phyloP scores from a whole-genome alignment of 2,329 filamentous ascomycete species.

The Neofusicoccum ribis region DNA sequence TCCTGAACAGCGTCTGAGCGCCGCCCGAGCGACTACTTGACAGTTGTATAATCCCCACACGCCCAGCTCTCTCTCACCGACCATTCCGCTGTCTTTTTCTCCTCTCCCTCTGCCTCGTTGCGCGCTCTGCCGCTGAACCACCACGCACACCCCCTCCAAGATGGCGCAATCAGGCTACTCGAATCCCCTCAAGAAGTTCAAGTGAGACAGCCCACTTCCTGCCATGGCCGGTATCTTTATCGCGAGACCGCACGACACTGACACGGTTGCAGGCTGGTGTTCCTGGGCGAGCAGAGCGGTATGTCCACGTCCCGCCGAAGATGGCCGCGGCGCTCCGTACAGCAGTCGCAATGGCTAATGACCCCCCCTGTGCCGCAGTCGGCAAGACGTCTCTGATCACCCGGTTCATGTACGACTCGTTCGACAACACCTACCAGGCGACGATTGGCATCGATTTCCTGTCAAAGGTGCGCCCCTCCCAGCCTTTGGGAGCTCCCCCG shows the following conservation, averaged over 20 bases:
- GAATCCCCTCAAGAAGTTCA: constrained; percentile 99
- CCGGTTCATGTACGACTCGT: constrained; percentile 99
- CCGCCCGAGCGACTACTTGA: constrained; percentile 18
- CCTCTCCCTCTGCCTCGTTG: constrained; percentile 16
- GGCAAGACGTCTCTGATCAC: constrained; percentile 99
- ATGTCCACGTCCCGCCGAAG: constrained; percentile 43
- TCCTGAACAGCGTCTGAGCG: constrained; percentile 20
- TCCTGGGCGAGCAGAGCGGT: constrained; percentile 98
- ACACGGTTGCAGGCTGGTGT: constrained; percentile 70
- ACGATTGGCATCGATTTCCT: constrained; percentile 99
- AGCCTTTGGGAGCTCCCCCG: not conserved
- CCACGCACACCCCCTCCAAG: constrained; percentile 38
- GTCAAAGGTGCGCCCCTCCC: constrained; percentile 70
- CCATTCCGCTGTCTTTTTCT: constrained; percentile 18
- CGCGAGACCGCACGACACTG: not conserved
- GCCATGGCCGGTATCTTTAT: not conserved
- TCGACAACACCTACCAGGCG: constrained; percentile 99
- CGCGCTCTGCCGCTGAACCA: constrained; percentile 10
- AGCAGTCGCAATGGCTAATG: constrained; percentile 24
- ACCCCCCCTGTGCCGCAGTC: constrained; percentile 56
- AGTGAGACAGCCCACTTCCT: constrained; percentile 55
- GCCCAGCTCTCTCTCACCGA: constrained; percentile 6
- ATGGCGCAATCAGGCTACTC: constrained; percentile 91
- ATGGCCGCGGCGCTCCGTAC: not conserved
- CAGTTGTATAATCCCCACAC: constrained; percentile 21